Evolutionary conservation across 2,329 filamentous ascomycete species (phyloP), one percentile per base, ranked within the genome.

Genomic region (Ceratocystis destructans): DNA sequence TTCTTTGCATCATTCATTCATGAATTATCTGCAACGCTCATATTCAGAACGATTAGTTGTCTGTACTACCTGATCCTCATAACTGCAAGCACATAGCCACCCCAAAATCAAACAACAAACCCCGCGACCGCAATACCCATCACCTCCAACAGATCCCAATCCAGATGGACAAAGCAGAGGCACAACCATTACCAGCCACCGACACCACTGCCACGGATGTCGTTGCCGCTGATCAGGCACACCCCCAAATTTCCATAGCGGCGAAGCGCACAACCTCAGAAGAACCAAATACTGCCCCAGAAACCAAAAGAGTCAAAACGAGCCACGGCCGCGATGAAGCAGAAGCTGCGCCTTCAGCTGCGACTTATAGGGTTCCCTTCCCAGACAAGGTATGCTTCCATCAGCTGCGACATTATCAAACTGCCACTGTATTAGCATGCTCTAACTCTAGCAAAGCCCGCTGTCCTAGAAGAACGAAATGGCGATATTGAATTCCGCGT

Each of bases 401-500:
- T 10, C n/a, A 22, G 7, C 48, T 53, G n/a, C 5, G 22, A n/a
- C 48, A n/a, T 22, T 20, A 8, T 2, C 17, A 20, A 31, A 7
- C 55, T n/a, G 25, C n/a, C n/a, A 17, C 7, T 59, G 15, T 59
- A 59, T 37, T 33, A 15, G 25, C 55, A 8, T 37, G 5, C 33
- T 59, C 55, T 59, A 59, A 59, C 63, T 41, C 28, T 28, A 20
- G 28, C 41, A 17, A 69, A 90, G 86, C 89, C 90, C 5, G 93
- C 92, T 7, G 93, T 96, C 3, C 82, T 95, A 70, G 94, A 99
- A 77, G 94, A 99, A 76, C 88, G 91, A 72, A 89, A 87, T 73
- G 91, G 92, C 73, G 90, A 96, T 70, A 97, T 99, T 71, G 91
- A 97, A 75, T 97, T 97, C 75, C 87, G 92, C 61, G 94, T 97